These are phyloP conservation scores for Vinca major DNA, from an alignment of 305 asterid species.

Conservation along the genomic window DNA sequence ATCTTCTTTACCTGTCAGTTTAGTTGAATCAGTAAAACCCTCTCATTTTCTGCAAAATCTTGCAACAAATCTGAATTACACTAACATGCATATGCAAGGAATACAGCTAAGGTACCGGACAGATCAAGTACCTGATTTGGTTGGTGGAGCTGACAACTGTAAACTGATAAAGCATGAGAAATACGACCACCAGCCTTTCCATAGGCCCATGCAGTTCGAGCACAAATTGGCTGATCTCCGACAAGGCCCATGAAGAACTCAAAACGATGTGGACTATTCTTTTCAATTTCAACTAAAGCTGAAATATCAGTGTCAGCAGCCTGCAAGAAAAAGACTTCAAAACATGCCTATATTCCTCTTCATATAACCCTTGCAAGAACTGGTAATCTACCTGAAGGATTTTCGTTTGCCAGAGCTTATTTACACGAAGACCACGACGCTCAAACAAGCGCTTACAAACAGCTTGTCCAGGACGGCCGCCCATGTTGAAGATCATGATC, in stretches of 20 bases:
- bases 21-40: constrained; percentile 23
- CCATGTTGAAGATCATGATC: constrained; percentile 97
- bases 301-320: constrained; percentile 98
- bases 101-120: background rate
- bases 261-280: constrained; percentile 92
- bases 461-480: constrained; percentile 98
- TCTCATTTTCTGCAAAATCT: constrained; percentile 11
- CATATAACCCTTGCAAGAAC: constrained; percentile 15
- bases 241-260: constrained; percentile 99
- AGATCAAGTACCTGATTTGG: constrained; percentile 58
- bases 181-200: constrained; percentile 91
- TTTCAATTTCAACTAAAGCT: constrained; percentile 96
- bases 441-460: constrained; percentile 95
- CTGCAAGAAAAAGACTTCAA: constrained; percentile 41
- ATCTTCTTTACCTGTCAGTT: constrained; percentile 76
- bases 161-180: constrained; percentile 96
- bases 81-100: background rate
- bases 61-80: background rate
- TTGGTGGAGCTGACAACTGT: constrained; percentile 84
- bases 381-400: constrained; percentile 68
- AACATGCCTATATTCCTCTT: constrained; percentile 17
- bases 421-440: constrained; percentile 84
- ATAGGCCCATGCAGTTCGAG: constrained; percentile 99
- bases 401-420: constrained; percentile 99
- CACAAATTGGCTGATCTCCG: constrained; percentile 94